A percentile compares a stretch with the other conserved stretches of the same genome.
Evolutionary conservation across 1,139 yeast genomes (phyloP).

Genomic region (Pichia sp.): DNA sequence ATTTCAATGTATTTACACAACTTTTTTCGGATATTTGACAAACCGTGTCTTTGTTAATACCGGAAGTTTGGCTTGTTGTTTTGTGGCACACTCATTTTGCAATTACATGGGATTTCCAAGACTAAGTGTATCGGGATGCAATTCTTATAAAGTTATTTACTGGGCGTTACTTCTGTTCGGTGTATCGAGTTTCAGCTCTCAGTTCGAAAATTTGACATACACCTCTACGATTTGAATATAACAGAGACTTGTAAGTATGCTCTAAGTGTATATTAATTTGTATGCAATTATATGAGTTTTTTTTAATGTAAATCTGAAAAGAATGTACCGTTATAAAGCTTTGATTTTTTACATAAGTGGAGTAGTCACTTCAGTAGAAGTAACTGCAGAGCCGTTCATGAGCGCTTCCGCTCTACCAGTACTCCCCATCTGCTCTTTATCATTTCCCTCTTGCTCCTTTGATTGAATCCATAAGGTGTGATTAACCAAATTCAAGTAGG

Average conservation of each 20-base stretch:
- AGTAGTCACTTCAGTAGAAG: not conserved
- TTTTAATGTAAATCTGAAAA: not conserved
- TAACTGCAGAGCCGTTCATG: not conserved
- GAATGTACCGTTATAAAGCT: not conserved
- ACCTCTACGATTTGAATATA: not conserved
- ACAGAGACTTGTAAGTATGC: not conserved
- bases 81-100: slow-evolving; percentile 67
- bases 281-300: not conserved
- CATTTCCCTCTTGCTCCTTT: slow-evolving; percentile 25
- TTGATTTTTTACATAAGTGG: not conserved
- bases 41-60: slow-evolving; percentile 52
- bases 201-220: slow-evolving; percentile 32
- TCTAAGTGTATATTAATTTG: not conserved
- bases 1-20: slow-evolving; percentile 69
- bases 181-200: slow-evolving; percentile 23
- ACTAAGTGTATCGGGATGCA: slow-evolving; percentile 26
- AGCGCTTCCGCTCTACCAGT: not conserved
- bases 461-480: slow-evolving; percentile 78
- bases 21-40: slow-evolving; percentile 75
- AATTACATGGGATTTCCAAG: slow-evolving; percentile 77
- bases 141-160: slow-evolving; percentile 33
- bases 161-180: slow-evolving; percentile 45
- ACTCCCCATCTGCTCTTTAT: slow-evolving; percentile 10
- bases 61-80: slow-evolving; percentile 58
- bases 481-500: slow-evolving; percentile 89